Conservation (phyloP, 495 filamentous ascomycete genomes). For the Penicillium daleae region DNA sequence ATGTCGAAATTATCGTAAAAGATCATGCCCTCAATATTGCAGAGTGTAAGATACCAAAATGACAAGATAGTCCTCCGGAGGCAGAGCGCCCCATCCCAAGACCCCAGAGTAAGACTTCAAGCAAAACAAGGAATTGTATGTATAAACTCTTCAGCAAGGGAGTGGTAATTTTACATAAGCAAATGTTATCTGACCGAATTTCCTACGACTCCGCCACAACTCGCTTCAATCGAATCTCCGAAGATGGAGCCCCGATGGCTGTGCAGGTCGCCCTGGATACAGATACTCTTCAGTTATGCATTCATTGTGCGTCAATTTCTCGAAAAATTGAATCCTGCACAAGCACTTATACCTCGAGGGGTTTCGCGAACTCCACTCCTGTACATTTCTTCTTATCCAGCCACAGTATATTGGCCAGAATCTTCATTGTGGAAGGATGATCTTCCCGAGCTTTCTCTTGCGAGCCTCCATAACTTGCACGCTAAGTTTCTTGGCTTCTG, state of each 20-base stretch:
- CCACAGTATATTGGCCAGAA: too few relatives aligned
- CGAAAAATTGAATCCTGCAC: too few relatives aligned
- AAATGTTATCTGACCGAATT: too few relatives aligned
- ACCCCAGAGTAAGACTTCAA: not conserved
- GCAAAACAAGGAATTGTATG: not conserved
- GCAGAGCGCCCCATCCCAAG: not conserved
- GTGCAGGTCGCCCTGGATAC: conserved; percentile 23
- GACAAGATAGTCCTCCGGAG: not conserved
- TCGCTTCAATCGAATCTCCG: conserved; percentile 32
- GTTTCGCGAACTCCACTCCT: too few relatives aligned
- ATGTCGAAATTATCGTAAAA: not conserved
- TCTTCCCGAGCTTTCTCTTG: too few relatives aligned
- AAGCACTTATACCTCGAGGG: too few relatives aligned
- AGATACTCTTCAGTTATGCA: too few relatives aligned
- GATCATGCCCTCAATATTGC: not conserved
- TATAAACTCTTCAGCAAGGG: not conserved
- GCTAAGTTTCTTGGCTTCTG: too few relatives aligned
- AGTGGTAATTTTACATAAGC: not conserved
- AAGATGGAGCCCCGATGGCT: not conserved
- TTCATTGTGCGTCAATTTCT: too few relatives aligned
- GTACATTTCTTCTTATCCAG: too few relatives aligned
- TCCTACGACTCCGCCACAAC: conserved; percentile 25
- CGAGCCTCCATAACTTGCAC: too few relatives aligned
- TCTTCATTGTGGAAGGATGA: too few relatives aligned
- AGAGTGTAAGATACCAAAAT: not conserved